Conservation (phyloP, 306 rosid species). For the Luffa aegyptiaca region DNA sequence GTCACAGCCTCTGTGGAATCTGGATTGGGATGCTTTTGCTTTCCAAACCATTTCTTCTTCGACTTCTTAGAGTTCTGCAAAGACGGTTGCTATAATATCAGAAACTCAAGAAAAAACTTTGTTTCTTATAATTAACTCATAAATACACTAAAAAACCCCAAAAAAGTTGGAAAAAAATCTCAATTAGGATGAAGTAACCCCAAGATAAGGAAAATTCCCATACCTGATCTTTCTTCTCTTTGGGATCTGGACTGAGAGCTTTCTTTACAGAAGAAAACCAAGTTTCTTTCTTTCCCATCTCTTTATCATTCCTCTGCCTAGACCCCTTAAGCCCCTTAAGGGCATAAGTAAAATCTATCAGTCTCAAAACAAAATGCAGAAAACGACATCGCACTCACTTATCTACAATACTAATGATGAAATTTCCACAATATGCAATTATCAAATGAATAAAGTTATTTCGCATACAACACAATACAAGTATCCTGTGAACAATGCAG, state of each 20-base stretch:
- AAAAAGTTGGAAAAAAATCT: not conserved
- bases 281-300: slow-evolving; percentile 89
- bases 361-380: not conserved
- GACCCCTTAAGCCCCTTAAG: slow-evolving; percentile 32
- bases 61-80: slow-evolving; percentile 56
- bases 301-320: slow-evolving; percentile 57
- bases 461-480: not conserved
- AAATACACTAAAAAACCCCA: not conserved
- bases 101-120: not conserved
- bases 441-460: not conserved
- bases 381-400: not conserved
- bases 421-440: not conserved
- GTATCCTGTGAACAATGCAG: not conserved
- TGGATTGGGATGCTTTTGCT: slow-evolving; percentile 44
- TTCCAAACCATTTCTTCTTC: slow-evolving; percentile 98
- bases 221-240: slow-evolving; percentile 63
- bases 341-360: not conserved
- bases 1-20: slow-evolving; percentile 34
- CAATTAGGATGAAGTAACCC: not conserved
- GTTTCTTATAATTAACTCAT: not conserved
- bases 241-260: slow-evolving; percentile 89
- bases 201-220: slow-evolving; percentile 4
- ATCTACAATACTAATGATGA: not conserved
- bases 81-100: slow-evolving; percentile 5
- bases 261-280: slow-evolving; percentile 94